Base-by-base conservation (phyloP, 73 alveolate genomes). In the Paramecium primaurelia region DNA sequence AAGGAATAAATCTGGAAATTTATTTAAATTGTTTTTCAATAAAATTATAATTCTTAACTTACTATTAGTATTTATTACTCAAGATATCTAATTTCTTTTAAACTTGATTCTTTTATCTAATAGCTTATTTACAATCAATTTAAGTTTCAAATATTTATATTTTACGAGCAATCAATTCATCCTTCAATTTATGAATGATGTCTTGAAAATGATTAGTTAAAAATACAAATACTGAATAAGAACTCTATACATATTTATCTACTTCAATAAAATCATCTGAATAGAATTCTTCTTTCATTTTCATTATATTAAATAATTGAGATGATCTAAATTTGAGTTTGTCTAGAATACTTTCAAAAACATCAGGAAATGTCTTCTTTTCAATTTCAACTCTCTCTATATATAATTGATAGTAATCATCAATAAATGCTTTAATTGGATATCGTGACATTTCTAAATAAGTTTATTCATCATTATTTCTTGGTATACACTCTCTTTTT, bases 401-500 rank as follows among this genome's bases (percentile, higher is more conserved):
- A 20, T 80, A 32, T 14, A 80, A 49, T 80, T 80, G 14, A 80
- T 80, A 80, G 16, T 45, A 80, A 47, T 80, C 91, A 42, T 49
- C 75, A 18, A 80, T 22, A 26, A 45, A 49, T 5, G 58, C 71
- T 22, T 40, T 26, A 18, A 80, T 25, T 2, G 91, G 91, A 80
- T 80, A 80, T 11, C 16, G 22, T 11, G 91, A 40, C 91, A 80
- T 80, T 49, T 80, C 91, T 25, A 80, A 80, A 80, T 44, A 80
- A 2, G 75, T 80, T 80, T 80, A 80, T 80, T 80, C 91, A 0
- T 80, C 77, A 18, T 18, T 26, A 44, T 80, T 80, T 47, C 91
- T 22, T 0, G 91, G 91, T 8, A 80, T 49, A 80, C 91, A 80
- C 26, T 80, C 91, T 80, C 91, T 80, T 7, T 80, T 80, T 6